These are phyloP conservation scores for Amphicarpaea edgeworthii DNA, from an alignment of 306 rosid species.

Conservation along the genomic window DNA sequence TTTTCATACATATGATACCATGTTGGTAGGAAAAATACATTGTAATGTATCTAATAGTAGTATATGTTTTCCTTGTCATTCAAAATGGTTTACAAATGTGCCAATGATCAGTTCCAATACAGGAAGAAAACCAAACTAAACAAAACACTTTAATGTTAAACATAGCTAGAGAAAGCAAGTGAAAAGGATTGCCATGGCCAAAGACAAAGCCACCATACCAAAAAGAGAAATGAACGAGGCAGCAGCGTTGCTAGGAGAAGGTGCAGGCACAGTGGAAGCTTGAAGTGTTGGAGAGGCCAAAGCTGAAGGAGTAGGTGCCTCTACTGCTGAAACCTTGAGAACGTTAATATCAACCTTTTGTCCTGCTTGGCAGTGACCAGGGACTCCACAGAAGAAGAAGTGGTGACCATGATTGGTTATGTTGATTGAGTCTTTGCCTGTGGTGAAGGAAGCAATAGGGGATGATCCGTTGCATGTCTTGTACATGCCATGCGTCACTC, in stretches of 20 bases:
- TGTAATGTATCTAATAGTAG: not conserved
- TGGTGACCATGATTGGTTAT: slow-evolving; percentile 76
- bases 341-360: slow-evolving; percentile 83
- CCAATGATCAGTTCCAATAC: slow-evolving; percentile 7
- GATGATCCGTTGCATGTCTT: slow-evolving; percentile 71
- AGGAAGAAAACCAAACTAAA: slow-evolving; percentile 34
- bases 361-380: slow-evolving; percentile 89
- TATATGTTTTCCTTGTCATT: slow-evolving; percentile 36
- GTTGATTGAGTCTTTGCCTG: slow-evolving; percentile 79
- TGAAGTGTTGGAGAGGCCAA: slow-evolving; percentile 50
- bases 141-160: slow-evolving; percentile 22
- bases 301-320: slow-evolving; percentile 58
- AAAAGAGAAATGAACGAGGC: slow-evolving; percentile 41
- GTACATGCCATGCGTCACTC: slow-evolving; percentile 81
- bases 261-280: slow-evolving; percentile 49
- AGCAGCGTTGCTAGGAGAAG: slow-evolving; percentile 62
- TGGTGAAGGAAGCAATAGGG: slow-evolving; percentile 68
- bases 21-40: not conserved
- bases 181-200: slow-evolving; percentile 48
- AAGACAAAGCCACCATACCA: slow-evolving; percentile 47
- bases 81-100: slow-evolving; percentile 7
- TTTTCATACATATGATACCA: not conserved
- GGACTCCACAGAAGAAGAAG: slow-evolving; percentile 84
- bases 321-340: slow-evolving; percentile 38
- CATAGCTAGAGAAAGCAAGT: slow-evolving; percentile 42